phyloP scores from a whole-genome alignment of 2,329 filamentous ascomycete species.

The Cytospora paraplurivora region DNA sequence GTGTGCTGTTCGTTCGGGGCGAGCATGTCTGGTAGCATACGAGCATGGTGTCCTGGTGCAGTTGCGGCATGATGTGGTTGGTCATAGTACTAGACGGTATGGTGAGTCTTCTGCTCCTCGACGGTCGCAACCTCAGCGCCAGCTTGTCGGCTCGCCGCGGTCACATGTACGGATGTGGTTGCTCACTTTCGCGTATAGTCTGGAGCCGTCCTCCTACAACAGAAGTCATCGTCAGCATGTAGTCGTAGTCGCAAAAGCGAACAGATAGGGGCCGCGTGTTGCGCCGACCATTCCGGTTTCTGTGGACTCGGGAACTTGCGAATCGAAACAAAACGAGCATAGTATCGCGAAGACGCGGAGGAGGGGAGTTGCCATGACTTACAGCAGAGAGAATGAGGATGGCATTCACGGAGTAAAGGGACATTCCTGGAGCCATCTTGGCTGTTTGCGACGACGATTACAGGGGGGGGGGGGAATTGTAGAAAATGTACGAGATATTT shows the following conservation, averaged over 20 bases:
- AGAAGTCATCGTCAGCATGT: constrained; percentile 5
- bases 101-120: constrained; percentile 18
- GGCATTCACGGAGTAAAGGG: constrained; percentile 75
- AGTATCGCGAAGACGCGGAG: neutral
- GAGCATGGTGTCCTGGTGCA: constrained; percentile 33
- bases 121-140: neutral
- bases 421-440: constrained; percentile 74
- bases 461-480: neutral
- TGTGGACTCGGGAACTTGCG: neutral
- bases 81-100: constrained; percentile 65
- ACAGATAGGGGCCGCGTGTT: neutral
- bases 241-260: neutral
- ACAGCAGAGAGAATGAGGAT: constrained; percentile 46
- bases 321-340: neutral
- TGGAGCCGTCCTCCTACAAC: constrained; percentile 27
- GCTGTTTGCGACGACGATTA: constrained; percentile 22
- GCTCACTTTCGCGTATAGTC: constrained; percentile 39
- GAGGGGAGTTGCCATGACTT: constrained; percentile 10
- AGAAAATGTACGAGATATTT: too few relatives aligned
- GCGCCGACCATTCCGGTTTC: neutral
- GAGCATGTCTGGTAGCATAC: constrained; percentile 31
- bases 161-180: constrained; percentile 51
- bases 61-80: constrained; percentile 53
- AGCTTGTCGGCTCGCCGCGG: constrained; percentile 35
- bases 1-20: constrained; percentile 19